Percentiles rank a stretch among this genome's conserved stretches.
Conservation (phyloP, 2,329 filamentous ascomycete species). For the Aurifilum marmelostoma region DNA sequence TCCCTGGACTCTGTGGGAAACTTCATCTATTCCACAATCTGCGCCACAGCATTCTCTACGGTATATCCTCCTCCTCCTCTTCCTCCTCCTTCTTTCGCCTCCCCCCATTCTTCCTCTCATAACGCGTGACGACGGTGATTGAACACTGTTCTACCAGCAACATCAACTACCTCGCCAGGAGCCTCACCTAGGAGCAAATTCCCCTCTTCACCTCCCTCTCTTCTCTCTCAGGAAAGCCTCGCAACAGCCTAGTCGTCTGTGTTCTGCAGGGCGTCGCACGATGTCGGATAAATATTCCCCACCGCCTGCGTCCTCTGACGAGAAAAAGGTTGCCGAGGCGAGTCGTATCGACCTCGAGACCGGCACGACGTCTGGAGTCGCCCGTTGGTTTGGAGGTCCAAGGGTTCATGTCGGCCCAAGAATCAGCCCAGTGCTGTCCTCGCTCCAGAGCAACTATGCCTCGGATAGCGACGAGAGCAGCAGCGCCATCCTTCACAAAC, state of each 20-base stretch:
- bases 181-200: background rate
- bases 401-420: constrained; percentile 53
- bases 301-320: constrained; percentile 14
- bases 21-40: background rate
- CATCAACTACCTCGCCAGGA: background rate
- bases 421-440: constrained; percentile 51
- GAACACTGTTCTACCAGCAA: background rate
- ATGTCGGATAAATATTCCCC: constrained; percentile 21
- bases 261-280: background rate
- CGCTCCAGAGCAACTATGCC: constrained; percentile 33
- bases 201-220: too few species aligned
- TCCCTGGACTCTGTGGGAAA: background rate
- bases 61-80: background rate
- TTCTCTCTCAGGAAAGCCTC: too few species aligned
- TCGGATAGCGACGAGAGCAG: constrained; percentile 52
- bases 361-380: constrained; percentile 14
- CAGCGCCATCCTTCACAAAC: constrained; percentile 58
- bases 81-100: background rate
- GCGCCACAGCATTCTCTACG: background rate
- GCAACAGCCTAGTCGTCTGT: background rate
- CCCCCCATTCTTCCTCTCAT: background rate
- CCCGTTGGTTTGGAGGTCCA: constrained; percentile 42
- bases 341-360: constrained; percentile 21
- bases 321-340: constrained; percentile 18
- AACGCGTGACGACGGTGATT: background rate